Conservation (phyloP, 2,329 filamentous ascomycete genomes). For the Calonectria leucothoes region DNA sequence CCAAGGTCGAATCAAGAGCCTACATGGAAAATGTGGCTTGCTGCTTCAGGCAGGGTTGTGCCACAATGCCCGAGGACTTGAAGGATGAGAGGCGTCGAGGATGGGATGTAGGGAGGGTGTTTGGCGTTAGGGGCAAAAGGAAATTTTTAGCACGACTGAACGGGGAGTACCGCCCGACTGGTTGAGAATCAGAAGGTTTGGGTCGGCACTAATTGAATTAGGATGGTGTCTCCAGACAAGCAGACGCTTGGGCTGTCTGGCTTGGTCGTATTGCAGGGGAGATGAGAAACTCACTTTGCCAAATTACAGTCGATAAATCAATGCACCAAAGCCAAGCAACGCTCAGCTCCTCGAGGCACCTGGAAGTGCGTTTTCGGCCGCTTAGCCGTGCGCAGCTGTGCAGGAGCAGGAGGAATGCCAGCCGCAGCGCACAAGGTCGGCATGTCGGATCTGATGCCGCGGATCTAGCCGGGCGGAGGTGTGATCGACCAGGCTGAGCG, state of each 20-base stretch:
- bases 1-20: constrained; percentile 24
- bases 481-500: constrained; percentile 35
- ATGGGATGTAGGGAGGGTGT: background rate
- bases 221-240: constrained; percentile 10
- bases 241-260: constrained; percentile 15
- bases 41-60: background rate
- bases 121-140: constrained; percentile 8
- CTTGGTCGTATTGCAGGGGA: constrained; percentile 10
- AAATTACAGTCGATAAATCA: constrained; percentile 1
- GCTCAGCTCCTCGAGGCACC: background rate
- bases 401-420: constrained; percentile 25
- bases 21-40: constrained; percentile 20
- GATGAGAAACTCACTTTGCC: background rate
- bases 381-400: background rate
- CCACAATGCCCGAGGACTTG: constrained; percentile 6
- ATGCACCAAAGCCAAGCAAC: background rate
- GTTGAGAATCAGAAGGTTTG: constrained; percentile 13
- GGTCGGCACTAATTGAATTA: constrained; percentile 22
- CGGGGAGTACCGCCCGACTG: constrained; percentile 6
- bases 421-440: constrained; percentile 9
- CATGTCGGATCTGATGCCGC: constrained; percentile 29
- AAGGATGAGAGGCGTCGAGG: background rate
- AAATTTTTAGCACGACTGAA: background rate
- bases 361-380: background rate
- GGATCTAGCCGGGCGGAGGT: constrained; percentile 38